These are phyloP conservation scores for Nothophytophthora sp. DNA, from an alignment of 352 stramenopile species.

Conservation along the genomic window DNA sequence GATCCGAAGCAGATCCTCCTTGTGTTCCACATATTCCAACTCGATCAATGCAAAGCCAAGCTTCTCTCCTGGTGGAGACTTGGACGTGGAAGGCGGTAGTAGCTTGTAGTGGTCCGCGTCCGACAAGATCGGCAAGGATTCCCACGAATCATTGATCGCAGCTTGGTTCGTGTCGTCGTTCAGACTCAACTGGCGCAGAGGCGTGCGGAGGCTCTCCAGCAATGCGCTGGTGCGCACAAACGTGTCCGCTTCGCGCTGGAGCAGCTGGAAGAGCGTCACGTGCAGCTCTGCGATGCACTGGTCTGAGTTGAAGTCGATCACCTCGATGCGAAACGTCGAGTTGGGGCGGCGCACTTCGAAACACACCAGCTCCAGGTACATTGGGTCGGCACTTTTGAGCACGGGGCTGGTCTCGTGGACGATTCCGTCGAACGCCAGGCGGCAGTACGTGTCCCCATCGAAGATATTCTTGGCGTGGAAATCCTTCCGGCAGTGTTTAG, in stretches of 20 bases:
- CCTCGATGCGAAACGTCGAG: slow-evolving; percentile 62
- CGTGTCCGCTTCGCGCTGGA: slow-evolving; percentile 69
- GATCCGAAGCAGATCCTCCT: slow-evolving; percentile 68
- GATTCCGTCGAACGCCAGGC: slow-evolving; percentile 61
- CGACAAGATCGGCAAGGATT: slow-evolving; percentile 27
- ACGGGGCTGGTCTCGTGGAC: slow-evolving; percentile 83
- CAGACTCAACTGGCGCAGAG: slow-evolving; percentile 48
- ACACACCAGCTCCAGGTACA: slow-evolving; percentile 86
- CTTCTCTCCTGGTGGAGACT: slow-evolving; percentile 33
- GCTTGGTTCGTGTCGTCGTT: slow-evolving; percentile 37
- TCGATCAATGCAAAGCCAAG: slow-evolving; percentile 60
- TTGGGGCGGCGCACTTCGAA: slow-evolving; percentile 67
- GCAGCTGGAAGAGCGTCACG: slow-evolving; percentile 79
- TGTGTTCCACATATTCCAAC: slow-evolving; percentile 73
- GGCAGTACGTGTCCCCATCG: slow-evolving; percentile 86
- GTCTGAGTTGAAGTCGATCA: slow-evolving; percentile 87
- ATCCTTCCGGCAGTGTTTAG: slow-evolving; percentile 79
- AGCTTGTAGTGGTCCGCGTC: slow-evolving; percentile 58
- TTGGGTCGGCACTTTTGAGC: slow-evolving; percentile 84
- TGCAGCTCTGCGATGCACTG: slow-evolving; percentile 64
- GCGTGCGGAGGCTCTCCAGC: slow-evolving; percentile 43
- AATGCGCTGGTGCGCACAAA: slow-evolving; percentile 55
- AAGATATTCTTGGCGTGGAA: slow-evolving; percentile 88
- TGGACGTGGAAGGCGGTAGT: slow-evolving; percentile 27
- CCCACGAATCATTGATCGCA: slow-evolving; percentile 39